Conservation (phyloP, 192 early-diverging fungal genomes). For the Jimgerdemannia lactiflua region DNA sequence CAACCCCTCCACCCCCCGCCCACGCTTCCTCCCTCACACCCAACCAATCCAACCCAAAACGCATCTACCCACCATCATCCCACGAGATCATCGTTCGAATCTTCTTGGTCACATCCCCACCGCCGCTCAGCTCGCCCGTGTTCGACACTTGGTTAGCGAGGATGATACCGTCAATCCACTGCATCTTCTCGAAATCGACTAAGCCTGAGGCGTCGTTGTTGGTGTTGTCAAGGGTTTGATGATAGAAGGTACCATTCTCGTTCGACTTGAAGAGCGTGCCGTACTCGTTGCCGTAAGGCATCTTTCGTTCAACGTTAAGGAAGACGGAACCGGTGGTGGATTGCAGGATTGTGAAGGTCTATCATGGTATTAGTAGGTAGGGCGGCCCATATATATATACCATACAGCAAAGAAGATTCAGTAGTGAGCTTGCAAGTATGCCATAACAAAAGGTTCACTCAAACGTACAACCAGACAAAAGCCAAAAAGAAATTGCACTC, state of each 20-base stretch:
- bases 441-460: not conserved
- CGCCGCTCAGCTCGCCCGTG: constrained; percentile 52
- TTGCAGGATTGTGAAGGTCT: constrained; percentile 82
- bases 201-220: constrained; percentile 69
- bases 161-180: constrained; percentile 80
- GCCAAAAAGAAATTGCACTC: constrained; percentile 3
- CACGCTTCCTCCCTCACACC: not conserved
- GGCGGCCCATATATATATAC: no score
- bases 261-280: constrained; percentile 89
- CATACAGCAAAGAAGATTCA: no score
- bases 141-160: constrained; percentile 89
- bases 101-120: constrained; percentile 53
- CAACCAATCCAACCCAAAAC: not conserved
- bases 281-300: constrained; percentile 42
- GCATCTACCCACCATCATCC: constrained; percentile 67
- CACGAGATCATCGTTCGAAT: constrained; percentile 79
- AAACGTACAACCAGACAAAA: constrained; percentile 10
- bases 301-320: constrained; percentile 71
- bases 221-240: constrained; percentile 70
- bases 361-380: not conserved
- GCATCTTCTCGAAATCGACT: constrained; percentile 93
- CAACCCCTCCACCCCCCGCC: no score
- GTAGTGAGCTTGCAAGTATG: no score
- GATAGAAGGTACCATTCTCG: constrained; percentile 78
- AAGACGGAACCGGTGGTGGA: constrained; percentile 76